Evolutionary conservation across 768 basidiomycete species (phyloP).

Genomic region (Astraeus odoratus): DNA sequence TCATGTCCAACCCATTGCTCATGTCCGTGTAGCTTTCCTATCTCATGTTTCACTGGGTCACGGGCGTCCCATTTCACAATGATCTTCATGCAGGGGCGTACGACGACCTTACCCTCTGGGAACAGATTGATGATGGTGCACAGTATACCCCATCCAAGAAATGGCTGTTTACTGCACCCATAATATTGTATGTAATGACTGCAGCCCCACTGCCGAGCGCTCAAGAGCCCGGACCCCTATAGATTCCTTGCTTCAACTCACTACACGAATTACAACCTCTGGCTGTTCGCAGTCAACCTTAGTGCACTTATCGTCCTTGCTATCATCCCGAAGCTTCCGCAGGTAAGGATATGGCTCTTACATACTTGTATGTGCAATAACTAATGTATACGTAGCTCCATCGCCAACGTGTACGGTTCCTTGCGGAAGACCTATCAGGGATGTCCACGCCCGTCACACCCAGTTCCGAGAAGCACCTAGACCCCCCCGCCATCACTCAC

Average conservation of each 20-base stretch:
- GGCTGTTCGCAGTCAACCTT: conserved; percentile 88
- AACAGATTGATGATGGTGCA: conserved; percentile 97
- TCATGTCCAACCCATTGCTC: background rate
- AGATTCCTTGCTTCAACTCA: conserved; percentile 97
- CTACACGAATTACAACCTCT: conserved; percentile 95
- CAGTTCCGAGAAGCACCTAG: conserved; percentile 37
- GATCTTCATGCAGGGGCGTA: conserved; percentile 88
- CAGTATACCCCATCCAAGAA: conserved; percentile 99
- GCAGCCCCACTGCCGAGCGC: background rate
- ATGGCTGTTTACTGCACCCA: conserved; percentile 87
- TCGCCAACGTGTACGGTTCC: conserved; percentile 74
- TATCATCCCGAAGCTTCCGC: conserved; percentile 93
- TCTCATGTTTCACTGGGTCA: conserved; percentile 98
- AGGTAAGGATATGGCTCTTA: conserved; percentile 41
- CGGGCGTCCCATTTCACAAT: conserved; percentile 91
- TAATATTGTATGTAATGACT: conserved; percentile 62
- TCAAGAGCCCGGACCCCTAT: conserved; percentile 2
- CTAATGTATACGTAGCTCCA: conserved; percentile 50
- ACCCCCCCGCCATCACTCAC: conserved; percentile 38
- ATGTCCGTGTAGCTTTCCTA: conserved; percentile 66
- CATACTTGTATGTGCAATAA: conserved; percentile 7
- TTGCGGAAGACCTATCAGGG: conserved; percentile 59
- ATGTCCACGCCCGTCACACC: conserved; percentile 59
- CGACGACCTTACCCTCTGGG: conserved; percentile 97
- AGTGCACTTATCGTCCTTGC: conserved; percentile 68